phyloP scores from a whole-genome alignment of 2,329 filamentous ascomycete genomes.

The Fusarium duplospermum region DNA sequence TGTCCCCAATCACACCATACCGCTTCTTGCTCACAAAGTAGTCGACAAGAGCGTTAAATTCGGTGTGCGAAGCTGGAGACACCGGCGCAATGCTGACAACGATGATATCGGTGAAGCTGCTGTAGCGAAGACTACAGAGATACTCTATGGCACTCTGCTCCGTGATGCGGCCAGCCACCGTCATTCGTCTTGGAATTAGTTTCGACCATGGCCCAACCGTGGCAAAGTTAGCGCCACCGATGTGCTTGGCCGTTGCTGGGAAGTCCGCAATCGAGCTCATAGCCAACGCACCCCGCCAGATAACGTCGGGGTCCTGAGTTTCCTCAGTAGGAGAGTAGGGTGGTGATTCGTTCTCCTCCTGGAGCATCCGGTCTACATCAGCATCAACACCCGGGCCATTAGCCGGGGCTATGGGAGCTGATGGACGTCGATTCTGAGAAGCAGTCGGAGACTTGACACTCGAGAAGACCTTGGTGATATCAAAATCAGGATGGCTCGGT shows the following conservation, averaged over 20 bases:
- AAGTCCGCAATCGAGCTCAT: constrained; percentile 86
- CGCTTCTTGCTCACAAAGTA: constrained; percentile 87
- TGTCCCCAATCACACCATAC: constrained; percentile 89
- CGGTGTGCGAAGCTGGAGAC: constrained; percentile 67
- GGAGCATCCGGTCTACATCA: constrained; percentile 89
- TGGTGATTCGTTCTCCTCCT: constrained; percentile 83
- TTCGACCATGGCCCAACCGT: constrained; percentile 76
- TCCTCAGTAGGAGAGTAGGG: constrained; percentile 86
- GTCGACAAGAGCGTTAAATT: constrained; percentile 82
- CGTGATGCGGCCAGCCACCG: constrained; percentile 83
- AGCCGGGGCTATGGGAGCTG: constrained; percentile 57
- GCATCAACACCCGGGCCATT: constrained; percentile 78
- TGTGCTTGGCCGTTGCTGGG: constrained; percentile 80
- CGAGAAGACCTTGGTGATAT: constrained; percentile 87
- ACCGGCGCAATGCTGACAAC: constrained; percentile 79
- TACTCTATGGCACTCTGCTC: constrained; percentile 89
- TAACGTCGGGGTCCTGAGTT: constrained; percentile 72
- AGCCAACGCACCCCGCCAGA: constrained; percentile 81
- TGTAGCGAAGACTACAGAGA: constrained; percentile 86
- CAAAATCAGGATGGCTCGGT: constrained; percentile 72
- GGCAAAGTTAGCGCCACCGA: constrained; percentile 83
- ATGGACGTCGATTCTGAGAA: constrained; percentile 60
- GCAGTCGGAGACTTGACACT: constrained; percentile 80
- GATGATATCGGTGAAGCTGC: constrained; percentile 83
- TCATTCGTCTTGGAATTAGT: constrained; percentile 76